A percentile compares a stretch with the other conserved stretches of the same genome.
Conservation (phyloP, 768 basidiomycete species). For the Tylopilus sp. region DNA sequence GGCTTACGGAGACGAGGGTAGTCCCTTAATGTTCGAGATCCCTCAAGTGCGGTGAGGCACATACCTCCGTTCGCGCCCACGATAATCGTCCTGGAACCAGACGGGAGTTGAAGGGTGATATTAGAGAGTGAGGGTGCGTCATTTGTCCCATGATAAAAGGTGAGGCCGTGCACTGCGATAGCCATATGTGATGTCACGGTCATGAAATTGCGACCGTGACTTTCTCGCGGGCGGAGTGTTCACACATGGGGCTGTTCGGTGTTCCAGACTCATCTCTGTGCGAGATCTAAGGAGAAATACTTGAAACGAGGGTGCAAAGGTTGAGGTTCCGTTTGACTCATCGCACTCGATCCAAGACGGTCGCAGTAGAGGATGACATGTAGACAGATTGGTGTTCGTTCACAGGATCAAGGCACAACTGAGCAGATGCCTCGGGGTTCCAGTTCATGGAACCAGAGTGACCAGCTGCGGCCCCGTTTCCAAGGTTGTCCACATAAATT, state of each 20-base stretch:
- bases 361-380: neutral
- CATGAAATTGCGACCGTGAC: neutral
- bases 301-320: too few species aligned
- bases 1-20: conserved; percentile 39
- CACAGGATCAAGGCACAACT: neutral
- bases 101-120: conserved; percentile 62
- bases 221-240: neutral
- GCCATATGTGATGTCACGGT: neutral
- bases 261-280: too few species aligned
- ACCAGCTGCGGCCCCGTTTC: too few species aligned
- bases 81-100: conserved; percentile 79
- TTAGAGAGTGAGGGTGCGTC: conserved; percentile 54
- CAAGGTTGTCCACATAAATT: too few species aligned
- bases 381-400: neutral
- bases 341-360: neutral
- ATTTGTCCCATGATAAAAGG: conserved; percentile 51
- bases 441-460: too few species aligned
- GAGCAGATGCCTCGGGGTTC: neutral
- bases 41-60: conserved; percentile 18
- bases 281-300: too few species aligned
- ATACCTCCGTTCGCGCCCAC: conserved; percentile 93
- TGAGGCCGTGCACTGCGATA: conserved; percentile 46
- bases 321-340: too few species aligned
- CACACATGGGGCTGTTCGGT: neutral
- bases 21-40: neutral